A percentile compares a stretch with the other conserved stretches of the same genome.
phyloP scores from a whole-genome alignment of 2,329 filamentous ascomycete species.

The Botrytis fragariae region DNA sequence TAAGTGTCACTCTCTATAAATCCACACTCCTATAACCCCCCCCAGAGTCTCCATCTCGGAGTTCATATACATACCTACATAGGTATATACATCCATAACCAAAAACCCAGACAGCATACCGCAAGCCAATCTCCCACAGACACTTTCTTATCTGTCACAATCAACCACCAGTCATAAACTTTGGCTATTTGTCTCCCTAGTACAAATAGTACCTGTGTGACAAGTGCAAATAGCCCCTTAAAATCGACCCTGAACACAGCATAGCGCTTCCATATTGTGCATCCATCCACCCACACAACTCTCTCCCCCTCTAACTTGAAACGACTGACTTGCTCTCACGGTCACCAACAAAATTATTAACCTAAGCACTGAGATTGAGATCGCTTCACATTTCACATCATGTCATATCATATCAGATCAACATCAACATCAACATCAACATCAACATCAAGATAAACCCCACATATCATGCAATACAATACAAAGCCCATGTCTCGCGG shows the following conservation, averaged over 20 bases:
- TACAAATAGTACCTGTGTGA: not conserved
- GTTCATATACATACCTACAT: not conserved
- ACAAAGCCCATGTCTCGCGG: conserved; percentile 10
- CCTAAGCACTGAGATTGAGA: not conserved
- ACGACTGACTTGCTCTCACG: not conserved
- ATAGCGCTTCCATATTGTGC: not conserved
- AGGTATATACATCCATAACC: too few species aligned
- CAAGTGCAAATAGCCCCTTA: not conserved
- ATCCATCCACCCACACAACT: not conserved
- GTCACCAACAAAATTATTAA: not conserved
- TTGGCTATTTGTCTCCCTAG: not conserved
- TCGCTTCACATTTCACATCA: not conserved
- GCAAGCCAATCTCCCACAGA: not conserved
- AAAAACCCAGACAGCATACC: not conserved
- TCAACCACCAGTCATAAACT: not conserved
- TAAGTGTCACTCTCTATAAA: not conserved
- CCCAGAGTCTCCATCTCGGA: not conserved
- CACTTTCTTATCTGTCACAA: not conserved
- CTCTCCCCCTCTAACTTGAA: not conserved
- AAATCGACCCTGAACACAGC: not conserved
- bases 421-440: too few species aligned
- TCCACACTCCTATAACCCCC: too few species aligned
- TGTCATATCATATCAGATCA: not conserved
- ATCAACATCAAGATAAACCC: not conserved
- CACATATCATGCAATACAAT: conserved; percentile 15